phyloP scores from a whole-genome alignment of 306 rosid species.

The Trifolium fragiferum region DNA sequence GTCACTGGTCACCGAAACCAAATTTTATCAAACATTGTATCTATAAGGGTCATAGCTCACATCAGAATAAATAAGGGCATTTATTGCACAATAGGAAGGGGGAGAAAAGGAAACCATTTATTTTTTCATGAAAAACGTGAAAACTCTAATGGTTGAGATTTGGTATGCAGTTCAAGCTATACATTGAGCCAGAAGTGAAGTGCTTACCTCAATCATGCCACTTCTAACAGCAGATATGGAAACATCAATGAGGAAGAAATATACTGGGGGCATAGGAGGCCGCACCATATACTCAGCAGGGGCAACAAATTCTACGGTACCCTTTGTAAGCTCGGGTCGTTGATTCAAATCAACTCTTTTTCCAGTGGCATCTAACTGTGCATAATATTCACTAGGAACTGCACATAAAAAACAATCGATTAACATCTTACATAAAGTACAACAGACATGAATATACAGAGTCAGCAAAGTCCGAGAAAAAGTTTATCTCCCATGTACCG shows the following conservation, averaged over 20 bases:
- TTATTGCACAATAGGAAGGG: background rate
- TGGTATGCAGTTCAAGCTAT: constrained; percentile 11
- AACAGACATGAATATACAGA: constrained; percentile 19
- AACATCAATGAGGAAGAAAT: constrained; percentile 95
- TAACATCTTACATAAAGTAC: constrained; percentile 30
- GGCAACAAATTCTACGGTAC: constrained; percentile 98
- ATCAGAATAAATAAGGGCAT: constrained; percentile 19
- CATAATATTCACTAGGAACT: constrained; percentile 94
- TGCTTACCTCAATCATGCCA: constrained; percentile 95
- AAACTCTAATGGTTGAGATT: constrained; percentile 9
- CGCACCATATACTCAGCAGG: constrained; percentile 99
- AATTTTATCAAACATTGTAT: constrained; percentile 36
- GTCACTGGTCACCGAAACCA: constrained; percentile 3
- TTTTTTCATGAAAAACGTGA: background rate
- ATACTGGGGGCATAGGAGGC: constrained; percentile 98
- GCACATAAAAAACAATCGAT: constrained; percentile 40
- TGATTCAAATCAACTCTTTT: constrained; percentile 89
- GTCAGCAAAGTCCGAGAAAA: constrained; percentile 27
- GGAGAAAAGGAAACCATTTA: background rate
- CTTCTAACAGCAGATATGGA: constrained; percentile 94
- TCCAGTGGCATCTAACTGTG: constrained; percentile 92
- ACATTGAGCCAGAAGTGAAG: constrained; percentile 16
- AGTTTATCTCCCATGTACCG: constrained; percentile 25
- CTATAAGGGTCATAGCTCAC: constrained; percentile 6
- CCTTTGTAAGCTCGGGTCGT: constrained; percentile 87